Percentiles rank a stretch among this genome's conserved stretches.
phyloP scores from a whole-genome alignment of 345 rosid genomes.

The Moricandia arvensis region DNA sequence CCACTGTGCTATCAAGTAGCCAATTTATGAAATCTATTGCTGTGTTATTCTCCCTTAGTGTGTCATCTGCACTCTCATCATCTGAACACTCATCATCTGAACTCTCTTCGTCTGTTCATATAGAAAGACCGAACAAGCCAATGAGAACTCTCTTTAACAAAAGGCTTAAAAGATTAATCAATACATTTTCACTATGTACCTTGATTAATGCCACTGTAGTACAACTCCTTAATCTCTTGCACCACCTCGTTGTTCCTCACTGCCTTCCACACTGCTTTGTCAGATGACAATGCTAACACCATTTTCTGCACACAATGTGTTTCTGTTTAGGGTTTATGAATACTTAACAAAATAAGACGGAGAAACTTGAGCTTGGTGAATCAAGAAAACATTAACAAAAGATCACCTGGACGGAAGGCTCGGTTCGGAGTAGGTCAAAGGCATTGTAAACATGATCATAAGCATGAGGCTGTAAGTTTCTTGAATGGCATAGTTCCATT shows the following conservation, averaged over 20 bases:
- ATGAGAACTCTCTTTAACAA: neutral
- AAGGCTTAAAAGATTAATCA: neutral
- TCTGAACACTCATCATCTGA: neutral
- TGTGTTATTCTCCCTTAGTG: conserved; percentile 35
- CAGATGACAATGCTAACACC: conserved; percentile 86
- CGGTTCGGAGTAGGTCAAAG: conserved; percentile 68
- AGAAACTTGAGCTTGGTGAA: conserved; percentile 6
- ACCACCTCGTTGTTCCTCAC: conserved; percentile 81
- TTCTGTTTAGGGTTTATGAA: neutral
- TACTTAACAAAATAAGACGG: neutral
- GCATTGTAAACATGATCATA: conserved; percentile 62
- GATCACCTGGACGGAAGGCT: conserved; percentile 76
- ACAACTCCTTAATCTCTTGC: conserved; percentile 63
- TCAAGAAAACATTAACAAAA: neutral
- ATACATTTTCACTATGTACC: conserved; percentile 21
- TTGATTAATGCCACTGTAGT: conserved; percentile 47
- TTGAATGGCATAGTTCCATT: conserved; percentile 45
- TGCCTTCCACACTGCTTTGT: conserved; percentile 89
- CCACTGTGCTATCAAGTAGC: conserved; percentile 58
- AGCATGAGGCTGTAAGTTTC: conserved; percentile 53
- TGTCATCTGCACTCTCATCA: conserved; percentile 41
- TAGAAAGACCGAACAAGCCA: neutral
- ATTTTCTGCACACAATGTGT: conserved; percentile 51
- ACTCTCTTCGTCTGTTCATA: conserved; percentile 20
- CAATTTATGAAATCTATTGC: conserved; percentile 48